A percentile compares a stretch with the other conserved stretches of the same genome.
These are phyloP conservation scores for Jamesozyma piceae DNA, from an alignment of 805 yeast species.

Conservation along the genomic window DNA sequence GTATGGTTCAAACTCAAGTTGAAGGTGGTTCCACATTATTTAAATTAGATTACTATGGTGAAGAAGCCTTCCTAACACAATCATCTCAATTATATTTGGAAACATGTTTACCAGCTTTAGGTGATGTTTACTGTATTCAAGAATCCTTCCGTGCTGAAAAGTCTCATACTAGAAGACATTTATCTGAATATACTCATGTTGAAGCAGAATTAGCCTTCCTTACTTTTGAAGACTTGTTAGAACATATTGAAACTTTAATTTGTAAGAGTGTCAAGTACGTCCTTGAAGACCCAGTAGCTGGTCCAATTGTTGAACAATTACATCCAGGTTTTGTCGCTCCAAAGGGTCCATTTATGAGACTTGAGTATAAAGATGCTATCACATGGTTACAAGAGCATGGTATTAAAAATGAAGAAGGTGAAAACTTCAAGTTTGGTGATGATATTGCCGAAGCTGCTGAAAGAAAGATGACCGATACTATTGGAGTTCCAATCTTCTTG, in stretches of 20 bases:
- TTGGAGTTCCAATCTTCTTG: conserved; percentile 85
- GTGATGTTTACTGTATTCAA: conserved; percentile 95
- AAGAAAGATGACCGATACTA: conserved; percentile 94
- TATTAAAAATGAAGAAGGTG: conserved; percentile 89
- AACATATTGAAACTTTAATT: conserved; percentile 75
- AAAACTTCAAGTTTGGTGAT: conserved; percentile 90
- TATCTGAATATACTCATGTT: conserved; percentile 92
- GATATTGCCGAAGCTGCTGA: conserved; percentile 99
- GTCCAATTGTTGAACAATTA: conserved; percentile 80
- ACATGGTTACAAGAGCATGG: conserved; percentile 95
- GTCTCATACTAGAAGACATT: conserved; percentile 96
- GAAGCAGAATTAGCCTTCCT: conserved; percentile 91
- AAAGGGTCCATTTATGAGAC: conserved; percentile 74
- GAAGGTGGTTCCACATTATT: conserved; percentile 98
- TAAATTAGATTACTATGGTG: conserved; percentile 89
- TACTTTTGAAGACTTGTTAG: conserved; percentile 74
- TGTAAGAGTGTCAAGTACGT: conserved; percentile 63
- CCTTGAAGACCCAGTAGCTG: conserved; percentile 83
- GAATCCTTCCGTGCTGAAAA: conserved; percentile 99
- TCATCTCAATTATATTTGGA: conserved; percentile 94
- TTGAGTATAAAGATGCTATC: conserved; percentile 84
- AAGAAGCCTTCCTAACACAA: conserved; percentile 93
- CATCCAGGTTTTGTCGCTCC: conserved; percentile 90
- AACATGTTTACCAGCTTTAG: conserved; percentile 90
- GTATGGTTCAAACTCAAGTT: conserved; percentile 99